Conservation (phyloP, 148 eudicot genomes). For the Nepenthes mirabilis region DNA sequence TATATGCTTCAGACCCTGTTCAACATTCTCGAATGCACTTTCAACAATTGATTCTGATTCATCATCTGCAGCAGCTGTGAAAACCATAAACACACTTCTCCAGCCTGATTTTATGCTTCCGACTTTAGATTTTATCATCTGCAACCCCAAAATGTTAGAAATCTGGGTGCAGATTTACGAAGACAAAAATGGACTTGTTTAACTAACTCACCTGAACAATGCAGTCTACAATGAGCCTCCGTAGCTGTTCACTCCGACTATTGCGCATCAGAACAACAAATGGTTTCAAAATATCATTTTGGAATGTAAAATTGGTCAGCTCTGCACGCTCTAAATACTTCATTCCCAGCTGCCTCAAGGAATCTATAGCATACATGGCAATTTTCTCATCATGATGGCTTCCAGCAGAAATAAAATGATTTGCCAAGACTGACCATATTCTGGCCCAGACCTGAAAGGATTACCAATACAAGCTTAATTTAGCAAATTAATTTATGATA, state of each 20-base stretch:
- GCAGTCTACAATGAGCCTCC: conserved; percentile 96
- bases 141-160: conserved; percentile 4
- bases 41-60: conserved; percentile 91
- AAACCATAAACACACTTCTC: conserved; percentile 98
- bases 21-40: conserved; percentile 97
- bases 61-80: conserved; percentile 98
- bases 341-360: conserved; percentile 93
- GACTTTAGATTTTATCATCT: conserved; percentile 99
- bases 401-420: conserved; percentile 96
- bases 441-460: conserved; percentile 94
- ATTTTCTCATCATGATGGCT: conserved; percentile 97
- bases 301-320: conserved; percentile 88
- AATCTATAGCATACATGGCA: conserved; percentile 98
- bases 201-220: conserved; percentile 62
- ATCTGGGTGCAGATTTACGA: background rate
- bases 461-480: background rate
- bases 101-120: conserved; percentile 98
- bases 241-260: conserved; percentile 71
- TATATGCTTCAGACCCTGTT: conserved; percentile 55
- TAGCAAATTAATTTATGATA: background rate
- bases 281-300: conserved; percentile 93
- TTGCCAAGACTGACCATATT: conserved; percentile 94
- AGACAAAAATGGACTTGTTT: background rate
- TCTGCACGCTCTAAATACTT: conserved; percentile 94
- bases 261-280: conserved; percentile 93